phyloP scores from a whole-genome alignment of 108 stramenopile genomes.

The Pelagomonas calceolata region DNA sequence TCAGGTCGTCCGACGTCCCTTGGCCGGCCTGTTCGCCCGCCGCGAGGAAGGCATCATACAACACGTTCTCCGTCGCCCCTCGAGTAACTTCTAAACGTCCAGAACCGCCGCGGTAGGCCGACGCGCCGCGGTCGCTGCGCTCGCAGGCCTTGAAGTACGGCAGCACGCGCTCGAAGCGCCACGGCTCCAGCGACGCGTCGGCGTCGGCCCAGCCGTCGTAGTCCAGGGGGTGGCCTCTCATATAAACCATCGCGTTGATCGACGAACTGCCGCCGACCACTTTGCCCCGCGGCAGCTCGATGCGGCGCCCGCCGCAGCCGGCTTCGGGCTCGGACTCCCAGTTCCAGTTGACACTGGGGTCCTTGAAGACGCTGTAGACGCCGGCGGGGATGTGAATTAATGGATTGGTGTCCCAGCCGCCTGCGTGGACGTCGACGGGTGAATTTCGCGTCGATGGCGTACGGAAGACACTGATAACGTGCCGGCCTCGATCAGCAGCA shows the following conservation, averaged over 20 bases:
- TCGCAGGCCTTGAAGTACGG: slow-evolving; percentile 29
- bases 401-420: no score
- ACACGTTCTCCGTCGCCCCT: slow-evolving; percentile 16
- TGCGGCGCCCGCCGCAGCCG: slow-evolving; percentile 13
- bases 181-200: slow-evolving; percentile 4
- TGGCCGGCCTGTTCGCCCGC: slow-evolving; percentile 35
- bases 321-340: background rate
- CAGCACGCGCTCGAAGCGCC: slow-evolving; percentile 29
- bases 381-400: no score
- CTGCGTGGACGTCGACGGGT: no score
- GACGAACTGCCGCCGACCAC: slow-evolving; percentile 36
- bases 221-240: slow-evolving; percentile 35
- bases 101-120: slow-evolving; percentile 5
- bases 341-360: background rate
- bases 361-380: no score
- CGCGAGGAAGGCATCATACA: slow-evolving; percentile 24
- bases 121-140: slow-evolving; percentile 3
- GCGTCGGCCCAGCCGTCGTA: slow-evolving; percentile 38
- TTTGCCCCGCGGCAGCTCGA: slow-evolving; percentile 38
- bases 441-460: no score
- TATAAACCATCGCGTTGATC: slow-evolving; percentile 38
- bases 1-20: slow-evolving; percentile 23
- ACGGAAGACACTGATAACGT: no score
- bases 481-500: slow-evolving; percentile 41
- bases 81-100: slow-evolving; percentile 32